Percentiles rank a stretch among this genome's conserved stretches.
Conservation (phyloP, 371 early-diverging fungal species). For the Saksenaea oblongispora region DNA sequence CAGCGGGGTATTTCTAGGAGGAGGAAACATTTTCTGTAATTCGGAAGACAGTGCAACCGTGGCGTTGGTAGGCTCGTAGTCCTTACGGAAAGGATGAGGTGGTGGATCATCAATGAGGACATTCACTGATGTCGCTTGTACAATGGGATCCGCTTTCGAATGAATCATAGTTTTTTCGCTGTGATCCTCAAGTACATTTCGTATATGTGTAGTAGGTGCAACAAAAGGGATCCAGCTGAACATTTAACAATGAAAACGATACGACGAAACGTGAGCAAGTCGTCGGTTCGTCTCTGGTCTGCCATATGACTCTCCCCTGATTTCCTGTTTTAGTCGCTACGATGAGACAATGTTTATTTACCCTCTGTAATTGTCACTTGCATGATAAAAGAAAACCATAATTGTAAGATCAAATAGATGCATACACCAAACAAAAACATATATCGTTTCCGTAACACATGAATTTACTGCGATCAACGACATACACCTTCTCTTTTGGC, state of each 20-base stretch:
- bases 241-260: not conserved
- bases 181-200: not conserved
- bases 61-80: not conserved
- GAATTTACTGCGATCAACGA: not conserved
- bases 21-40: not conserved
- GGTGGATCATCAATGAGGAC: not conserved
- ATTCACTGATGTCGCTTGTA: conserved; percentile 1
- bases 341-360: not conserved
- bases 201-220: not conserved
- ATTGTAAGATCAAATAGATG: not conserved
- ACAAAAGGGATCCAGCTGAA: conserved; percentile 4
- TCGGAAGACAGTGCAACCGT: not conserved
- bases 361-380: not conserved
- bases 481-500: not conserved
- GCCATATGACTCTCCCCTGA: conserved; percentile 2
- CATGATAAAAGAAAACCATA: not conserved
- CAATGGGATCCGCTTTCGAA: conserved; percentile 3
- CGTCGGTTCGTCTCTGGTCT: not conserved
- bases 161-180: conserved; percentile 3
- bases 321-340: not conserved
- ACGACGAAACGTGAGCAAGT: not conserved
- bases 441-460: not conserved
- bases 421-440: not conserved
- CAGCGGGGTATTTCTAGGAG: not conserved
- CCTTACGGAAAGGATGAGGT: not conserved